These are phyloP conservation scores for Guadua angustifolia DNA, from an alignment of 176 grass and related monocot species.

Conservation along the genomic window DNA sequence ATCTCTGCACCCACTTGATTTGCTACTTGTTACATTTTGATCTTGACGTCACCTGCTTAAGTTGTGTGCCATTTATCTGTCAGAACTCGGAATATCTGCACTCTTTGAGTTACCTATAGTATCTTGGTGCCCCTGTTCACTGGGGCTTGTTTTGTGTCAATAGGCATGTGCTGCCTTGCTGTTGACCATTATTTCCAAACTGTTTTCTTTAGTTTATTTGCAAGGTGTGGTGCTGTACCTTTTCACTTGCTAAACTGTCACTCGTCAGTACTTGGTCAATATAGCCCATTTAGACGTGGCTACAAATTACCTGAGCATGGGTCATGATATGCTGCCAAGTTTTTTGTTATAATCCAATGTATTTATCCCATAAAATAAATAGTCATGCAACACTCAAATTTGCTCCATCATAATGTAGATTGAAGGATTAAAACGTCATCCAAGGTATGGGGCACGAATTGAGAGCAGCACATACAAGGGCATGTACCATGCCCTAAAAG, in stretches of 20 bases:
- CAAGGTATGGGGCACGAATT: conserved; percentile 80
- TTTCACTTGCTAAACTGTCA: background rate
- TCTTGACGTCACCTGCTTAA: background rate
- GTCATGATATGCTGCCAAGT: background rate
- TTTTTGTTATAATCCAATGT: background rate
- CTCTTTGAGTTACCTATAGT: background rate
- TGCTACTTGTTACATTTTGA: background rate
- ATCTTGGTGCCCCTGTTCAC: background rate
- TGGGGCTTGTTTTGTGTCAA: background rate
- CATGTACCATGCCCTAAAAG: conserved; percentile 89
- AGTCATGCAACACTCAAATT: background rate
- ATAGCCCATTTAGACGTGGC: background rate
- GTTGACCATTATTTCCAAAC: conserved; percentile 4
- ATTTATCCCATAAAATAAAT: conserved; percentile 21
- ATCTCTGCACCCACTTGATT: background rate
- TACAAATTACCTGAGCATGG: conserved; percentile 5
- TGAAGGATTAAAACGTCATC: conserved; percentile 89
- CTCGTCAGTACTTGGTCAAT: background rate
- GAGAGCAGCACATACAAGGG: conserved; percentile 69
- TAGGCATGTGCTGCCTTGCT: background rate
- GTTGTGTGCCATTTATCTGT: conserved; percentile 9
- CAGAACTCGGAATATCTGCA: conserved; percentile 14
- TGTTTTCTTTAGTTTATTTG: background rate
- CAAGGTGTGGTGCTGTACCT: background rate
- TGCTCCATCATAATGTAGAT: conserved; percentile 51